A percentile compares a stretch with the other conserved stretches of the same genome.
These are phyloP conservation scores for Haberlea rhodopensis DNA, from an alignment of 257 asterid species.

Conservation along the genomic window DNA sequence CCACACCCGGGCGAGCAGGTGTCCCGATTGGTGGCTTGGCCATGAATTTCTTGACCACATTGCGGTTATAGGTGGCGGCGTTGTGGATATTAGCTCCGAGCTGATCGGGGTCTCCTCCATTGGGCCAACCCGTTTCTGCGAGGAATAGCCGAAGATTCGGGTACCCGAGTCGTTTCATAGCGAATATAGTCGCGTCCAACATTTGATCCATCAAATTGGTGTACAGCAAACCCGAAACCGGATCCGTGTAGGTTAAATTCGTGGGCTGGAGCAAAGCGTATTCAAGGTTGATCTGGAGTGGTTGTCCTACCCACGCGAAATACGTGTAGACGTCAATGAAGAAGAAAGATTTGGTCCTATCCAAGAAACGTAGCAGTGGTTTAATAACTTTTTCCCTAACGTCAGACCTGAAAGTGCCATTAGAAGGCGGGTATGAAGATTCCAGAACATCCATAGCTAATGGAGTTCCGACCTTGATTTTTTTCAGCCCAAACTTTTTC, in stretches of 20 bases:
- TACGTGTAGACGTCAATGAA: slow-evolving; percentile 80
- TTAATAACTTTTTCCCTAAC: too few species aligned
- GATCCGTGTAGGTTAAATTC: slow-evolving; percentile 58
- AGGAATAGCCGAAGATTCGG: slow-evolving; percentile 64
- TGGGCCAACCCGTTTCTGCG: slow-evolving; percentile 97
- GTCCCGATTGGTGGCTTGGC: slow-evolving; percentile 61
- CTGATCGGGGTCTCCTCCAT: slow-evolving; percentile 62
- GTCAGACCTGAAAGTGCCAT: slow-evolving; percentile 65
- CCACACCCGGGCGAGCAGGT: slow-evolving; percentile 58
- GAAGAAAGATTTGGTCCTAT: too few species aligned
- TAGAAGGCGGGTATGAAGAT: slow-evolving; percentile 85
- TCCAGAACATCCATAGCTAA: slow-evolving; percentile 69
- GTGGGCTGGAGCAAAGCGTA: slow-evolving; percentile 59
- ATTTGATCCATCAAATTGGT: slow-evolving; percentile 72
- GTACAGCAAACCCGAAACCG: slow-evolving; percentile 56
- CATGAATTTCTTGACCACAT: too few species aligned
- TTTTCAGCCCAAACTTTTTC: slow-evolving; percentile 48
- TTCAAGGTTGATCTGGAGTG: slow-evolving; percentile 51
- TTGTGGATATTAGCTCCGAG: slow-evolving; percentile 75
- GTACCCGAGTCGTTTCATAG: too few species aligned
- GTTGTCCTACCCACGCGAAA: slow-evolving; percentile 69
- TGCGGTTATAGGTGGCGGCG: too few species aligned
- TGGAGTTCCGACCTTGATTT: too few species aligned
- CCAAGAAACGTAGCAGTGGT: too few species aligned
- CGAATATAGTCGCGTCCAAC: too few species aligned